These are phyloP conservation scores for Pseudogymnoascus sp. DNA, from an alignment of 2,329 filamentous ascomycete species.

Conservation along the genomic window DNA sequence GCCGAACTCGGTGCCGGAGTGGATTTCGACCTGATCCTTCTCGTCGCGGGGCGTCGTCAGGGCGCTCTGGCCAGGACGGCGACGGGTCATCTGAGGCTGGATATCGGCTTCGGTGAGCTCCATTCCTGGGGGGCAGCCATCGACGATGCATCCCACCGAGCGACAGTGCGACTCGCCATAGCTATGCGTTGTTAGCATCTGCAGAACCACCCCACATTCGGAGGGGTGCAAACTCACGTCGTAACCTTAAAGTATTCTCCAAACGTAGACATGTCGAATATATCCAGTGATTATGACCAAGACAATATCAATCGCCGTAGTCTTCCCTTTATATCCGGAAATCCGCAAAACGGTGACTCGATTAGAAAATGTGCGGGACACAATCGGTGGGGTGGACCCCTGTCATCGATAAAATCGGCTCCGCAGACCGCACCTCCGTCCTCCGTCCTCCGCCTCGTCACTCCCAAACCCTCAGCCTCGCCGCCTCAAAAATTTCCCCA, in stretches of 20 bases:
- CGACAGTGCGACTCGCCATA: conserved; percentile 87
- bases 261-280: conserved; percentile 69
- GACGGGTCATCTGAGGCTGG: conserved; percentile 88
- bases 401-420: conserved; percentile 6
- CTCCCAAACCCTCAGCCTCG: neutral
- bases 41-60: conserved; percentile 91
- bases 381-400: conserved; percentile 8
- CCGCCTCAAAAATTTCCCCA: neutral
- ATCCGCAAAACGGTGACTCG: conserved; percentile 10
- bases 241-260: conserved; percentile 75
- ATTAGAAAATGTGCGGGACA: conserved; percentile 10
- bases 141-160: conserved; percentile 90
- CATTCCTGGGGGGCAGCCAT: conserved; percentile 84
- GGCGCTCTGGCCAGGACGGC: conserved; percentile 79
- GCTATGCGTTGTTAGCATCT: conserved; percentile 16
- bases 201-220: neutral
- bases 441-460: conserved; percentile 1
- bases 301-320: conserved; percentile 6
- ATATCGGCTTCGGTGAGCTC: conserved; percentile 78
- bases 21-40: conserved; percentile 84
- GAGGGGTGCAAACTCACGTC: conserved; percentile 41
- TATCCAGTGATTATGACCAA: neutral
- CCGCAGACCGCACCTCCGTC: neutral
- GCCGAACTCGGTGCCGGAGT: conserved; percentile 87
- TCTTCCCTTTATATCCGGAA: neutral